Evolutionary conservation across 108 stramenopile genomes (phyloP).

Genomic region (Skeletonema grethae): DNA sequence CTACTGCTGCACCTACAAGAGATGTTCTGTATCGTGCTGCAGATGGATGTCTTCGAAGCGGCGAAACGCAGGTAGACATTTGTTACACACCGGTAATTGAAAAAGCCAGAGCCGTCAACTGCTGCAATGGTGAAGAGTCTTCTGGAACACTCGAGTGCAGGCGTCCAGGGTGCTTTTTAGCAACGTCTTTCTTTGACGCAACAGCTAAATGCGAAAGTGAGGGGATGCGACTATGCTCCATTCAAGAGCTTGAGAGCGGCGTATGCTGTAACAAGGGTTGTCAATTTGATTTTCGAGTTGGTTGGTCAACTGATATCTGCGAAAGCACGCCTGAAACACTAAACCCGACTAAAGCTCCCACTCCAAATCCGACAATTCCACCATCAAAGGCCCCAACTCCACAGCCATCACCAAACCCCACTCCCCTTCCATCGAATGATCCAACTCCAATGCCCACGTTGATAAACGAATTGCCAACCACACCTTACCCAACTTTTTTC

Average conservation of each 20-base stretch:
- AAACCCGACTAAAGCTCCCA: neutral
- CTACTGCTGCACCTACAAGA: neutral
- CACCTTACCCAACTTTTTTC: neutral
- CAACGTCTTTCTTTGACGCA: neutral
- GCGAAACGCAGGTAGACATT: neutral
- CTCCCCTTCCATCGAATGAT: neutral
- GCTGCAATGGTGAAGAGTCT: neutral
- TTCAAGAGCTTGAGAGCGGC: neutral
- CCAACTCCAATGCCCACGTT: neutral
- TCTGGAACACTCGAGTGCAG: neutral
- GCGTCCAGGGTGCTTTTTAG: neutral
- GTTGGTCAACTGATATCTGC: neutral
- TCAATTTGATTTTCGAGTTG: neutral
- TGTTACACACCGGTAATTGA: neutral
- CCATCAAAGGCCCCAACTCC: neutral
- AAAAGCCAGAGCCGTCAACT: neutral
- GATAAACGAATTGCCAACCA: neutral
- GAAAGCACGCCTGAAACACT: neutral
- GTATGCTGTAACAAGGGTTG: neutral
- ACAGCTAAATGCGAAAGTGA: neutral
- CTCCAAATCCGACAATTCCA: neutral
- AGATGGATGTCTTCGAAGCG: neutral
- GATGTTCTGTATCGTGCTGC: neutral
- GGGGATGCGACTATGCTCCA: slow-evolving; percentile 2
- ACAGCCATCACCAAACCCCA: neutral